Evolutionary conservation across 768 basidiomycete species (phyloP), one percentile per base, ranked within the genome.

Genomic region (Termitomyces sp.): DNA sequence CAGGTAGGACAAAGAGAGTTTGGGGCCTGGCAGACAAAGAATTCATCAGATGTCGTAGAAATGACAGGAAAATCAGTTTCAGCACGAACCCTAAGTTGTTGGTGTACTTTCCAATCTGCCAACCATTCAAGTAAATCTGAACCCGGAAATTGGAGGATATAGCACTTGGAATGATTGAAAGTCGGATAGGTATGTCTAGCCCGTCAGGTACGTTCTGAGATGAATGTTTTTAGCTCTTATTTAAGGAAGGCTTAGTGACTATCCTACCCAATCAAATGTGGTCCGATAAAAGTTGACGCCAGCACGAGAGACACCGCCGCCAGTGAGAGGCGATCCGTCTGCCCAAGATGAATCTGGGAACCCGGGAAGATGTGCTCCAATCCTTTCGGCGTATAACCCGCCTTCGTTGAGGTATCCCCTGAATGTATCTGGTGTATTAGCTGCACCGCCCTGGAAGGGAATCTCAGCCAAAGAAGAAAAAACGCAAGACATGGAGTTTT

Each of bases 381-480:
- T 68, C 25, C 80, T 65, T 64, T 81, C 79, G 3, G 73, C 76
- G 52, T 74, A 78, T 6, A 79, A 61, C 1, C 78, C 79, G 12
- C 80, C 80, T 66, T 79, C 79, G 54, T 81, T 81, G 43, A 78
- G 63, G 44, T 81, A 76, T 25, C 79, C 80, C 20, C 80, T 68
- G 54, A 70, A 71, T 13, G 72, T 73, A 57, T 82, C 80, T 10
- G 76, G 73, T 18, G 74, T 58, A 25, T 70, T 58, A 11, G 68
- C 67, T 20, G 74, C 74, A 6, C 75, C 73, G 12, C 75, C 75
- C 73, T 52, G 47, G 13, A 43, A 32, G 35, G 15, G 23, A 20
- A 20, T 52, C 15, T 32, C 20, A 46, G 20, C 27, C 22, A 3
- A 38, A 15, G 2, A 32, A 3, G 33, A 15, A 3, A 32, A 43